Conservation (phyloP, 768 basidiomycete genomes). For the Vararia minispora region DNA sequence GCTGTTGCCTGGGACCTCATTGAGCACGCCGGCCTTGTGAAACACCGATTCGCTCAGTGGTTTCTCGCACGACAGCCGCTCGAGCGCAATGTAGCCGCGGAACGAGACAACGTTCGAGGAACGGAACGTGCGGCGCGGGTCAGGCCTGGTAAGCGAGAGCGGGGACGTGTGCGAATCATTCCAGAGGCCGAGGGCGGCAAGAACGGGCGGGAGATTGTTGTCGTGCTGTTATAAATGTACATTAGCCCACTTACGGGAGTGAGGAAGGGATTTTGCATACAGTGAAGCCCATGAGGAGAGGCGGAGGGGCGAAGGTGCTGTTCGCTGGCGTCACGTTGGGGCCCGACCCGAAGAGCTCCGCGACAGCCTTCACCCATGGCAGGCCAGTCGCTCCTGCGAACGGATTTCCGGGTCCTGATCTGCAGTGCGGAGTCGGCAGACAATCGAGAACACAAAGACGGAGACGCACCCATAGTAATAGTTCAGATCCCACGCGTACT, state of each 20-base stretch:
- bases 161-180: slow-evolving; percentile 30
- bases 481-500: slow-evolving; percentile 34
- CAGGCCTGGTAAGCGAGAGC: slow-evolving; percentile 22
- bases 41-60: slow-evolving; percentile 8
- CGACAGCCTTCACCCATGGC: slow-evolving; percentile 29
- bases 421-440: slow-evolving; percentile 7
- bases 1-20: slow-evolving; percentile 7
- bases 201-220: slow-evolving; percentile 31
- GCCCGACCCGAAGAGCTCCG: slow-evolving; percentile 25
- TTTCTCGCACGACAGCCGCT: slow-evolving; percentile 26
- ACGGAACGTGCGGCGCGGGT: slow-evolving; percentile 25
- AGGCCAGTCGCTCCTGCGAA: slow-evolving; percentile 28
- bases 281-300: slow-evolving; percentile 33
- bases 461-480: slow-evolving; percentile 32
- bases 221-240: slow-evolving; percentile 23
- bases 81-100: slow-evolving; percentile 30
- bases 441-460: neutral
- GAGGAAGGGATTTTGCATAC: slow-evolving; percentile 16
- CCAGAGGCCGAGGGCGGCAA: slow-evolving; percentile 33
- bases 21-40: slow-evolving; percentile 11
- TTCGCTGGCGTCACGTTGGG: slow-evolving; percentile 17
- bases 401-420: slow-evolving; percentile 34
- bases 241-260: neutral
- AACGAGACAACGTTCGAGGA: slow-evolving; percentile 30
- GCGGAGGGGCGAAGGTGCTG: slow-evolving; percentile 25